Evolutionary conservation across 1,139 yeast species (phyloP).

Genomic region (Pichia sp.): DNA sequence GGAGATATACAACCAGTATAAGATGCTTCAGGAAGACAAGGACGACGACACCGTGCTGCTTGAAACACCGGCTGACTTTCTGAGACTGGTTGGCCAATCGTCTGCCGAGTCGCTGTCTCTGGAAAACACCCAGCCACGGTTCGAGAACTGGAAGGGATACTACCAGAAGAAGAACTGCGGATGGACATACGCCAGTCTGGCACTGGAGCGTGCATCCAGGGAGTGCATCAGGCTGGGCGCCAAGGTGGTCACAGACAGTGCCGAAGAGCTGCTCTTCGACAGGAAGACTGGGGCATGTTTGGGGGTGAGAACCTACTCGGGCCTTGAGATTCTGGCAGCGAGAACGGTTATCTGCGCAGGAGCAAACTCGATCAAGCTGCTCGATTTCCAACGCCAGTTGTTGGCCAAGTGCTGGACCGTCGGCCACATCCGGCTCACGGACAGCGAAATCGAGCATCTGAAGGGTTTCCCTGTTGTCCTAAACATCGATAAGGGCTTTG

Average conservation of each 20-base stretch:
- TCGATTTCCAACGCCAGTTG: slow-evolving; percentile 35
- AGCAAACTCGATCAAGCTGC: slow-evolving; percentile 35
- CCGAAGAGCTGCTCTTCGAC: slow-evolving; percentile 24
- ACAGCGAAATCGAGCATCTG: slow-evolving; percentile 33
- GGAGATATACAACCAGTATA: slow-evolving; percentile 4
- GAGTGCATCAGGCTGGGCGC: slow-evolving; percentile 35
- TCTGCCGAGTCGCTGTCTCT: background rate
- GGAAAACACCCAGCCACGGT: slow-evolving; percentile 5
- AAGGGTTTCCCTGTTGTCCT: slow-evolving; percentile 40
- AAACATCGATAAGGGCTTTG: slow-evolving; percentile 35
- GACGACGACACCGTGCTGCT: slow-evolving; percentile 12
- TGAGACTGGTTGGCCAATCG: slow-evolving; percentile 12
- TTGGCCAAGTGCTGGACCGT: slow-evolving; percentile 39
- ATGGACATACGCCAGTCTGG: slow-evolving; percentile 34
- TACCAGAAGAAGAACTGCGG: slow-evolving; percentile 32
- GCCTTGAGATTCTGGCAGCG: slow-evolving; percentile 28
- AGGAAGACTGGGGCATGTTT: slow-evolving; percentile 6
- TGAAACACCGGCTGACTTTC: slow-evolving; percentile 19
- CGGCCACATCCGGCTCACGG: slow-evolving; percentile 38
- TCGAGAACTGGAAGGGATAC: slow-evolving; percentile 26
- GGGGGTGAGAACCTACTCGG: slow-evolving; percentile 23
- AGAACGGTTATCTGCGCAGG: slow-evolving; percentile 37
- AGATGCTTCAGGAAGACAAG: slow-evolving; percentile 1
- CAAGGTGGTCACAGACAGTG: slow-evolving; percentile 33
- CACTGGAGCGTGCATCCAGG: slow-evolving; percentile 29